These are phyloP conservation scores for Fusarium ambrosium DNA, from an alignment of 2,329 filamentous ascomycete genomes.

Conservation along the genomic window DNA sequence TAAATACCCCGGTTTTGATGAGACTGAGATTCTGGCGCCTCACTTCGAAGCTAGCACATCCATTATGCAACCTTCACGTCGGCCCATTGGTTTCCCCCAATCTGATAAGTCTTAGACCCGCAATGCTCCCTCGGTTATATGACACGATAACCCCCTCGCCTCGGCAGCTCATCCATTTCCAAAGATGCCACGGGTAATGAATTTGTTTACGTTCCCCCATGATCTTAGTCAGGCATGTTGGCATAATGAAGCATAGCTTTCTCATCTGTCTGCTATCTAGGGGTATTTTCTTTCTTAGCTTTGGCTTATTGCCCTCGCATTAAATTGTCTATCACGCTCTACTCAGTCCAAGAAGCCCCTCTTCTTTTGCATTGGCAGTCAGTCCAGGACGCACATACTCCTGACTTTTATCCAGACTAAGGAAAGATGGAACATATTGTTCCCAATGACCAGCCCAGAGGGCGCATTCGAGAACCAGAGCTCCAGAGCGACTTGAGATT, in stretches of 20 bases:
- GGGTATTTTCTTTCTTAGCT: not conserved
- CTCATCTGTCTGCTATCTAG: not conserved
- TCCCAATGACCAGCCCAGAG: not conserved
- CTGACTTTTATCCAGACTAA: not conserved
- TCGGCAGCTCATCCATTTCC: not conserved
- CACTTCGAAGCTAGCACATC: no score
- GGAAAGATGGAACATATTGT: not conserved
- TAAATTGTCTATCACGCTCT: not conserved
- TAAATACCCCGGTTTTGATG: no score
- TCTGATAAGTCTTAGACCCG: no score
- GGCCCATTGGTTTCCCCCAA: no score
- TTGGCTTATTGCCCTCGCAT: not conserved
- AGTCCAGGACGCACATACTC: not conserved
- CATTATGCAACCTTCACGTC: no score
- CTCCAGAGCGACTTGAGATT: not conserved
- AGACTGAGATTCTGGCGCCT: no score
- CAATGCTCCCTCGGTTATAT: not conserved
- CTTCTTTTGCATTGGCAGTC: not conserved
- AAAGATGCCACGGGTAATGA: not conserved
- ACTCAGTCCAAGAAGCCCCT: not conserved
- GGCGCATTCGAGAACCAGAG: not conserved
- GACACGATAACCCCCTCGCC: not conserved
- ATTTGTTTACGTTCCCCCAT: not conserved
- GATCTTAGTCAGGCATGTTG: not conserved
- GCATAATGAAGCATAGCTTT: not conserved